These are phyloP conservation scores for Mycotypha africana DNA, from an alignment of 371 early-diverging fungal species.

Conservation along the genomic window DNA sequence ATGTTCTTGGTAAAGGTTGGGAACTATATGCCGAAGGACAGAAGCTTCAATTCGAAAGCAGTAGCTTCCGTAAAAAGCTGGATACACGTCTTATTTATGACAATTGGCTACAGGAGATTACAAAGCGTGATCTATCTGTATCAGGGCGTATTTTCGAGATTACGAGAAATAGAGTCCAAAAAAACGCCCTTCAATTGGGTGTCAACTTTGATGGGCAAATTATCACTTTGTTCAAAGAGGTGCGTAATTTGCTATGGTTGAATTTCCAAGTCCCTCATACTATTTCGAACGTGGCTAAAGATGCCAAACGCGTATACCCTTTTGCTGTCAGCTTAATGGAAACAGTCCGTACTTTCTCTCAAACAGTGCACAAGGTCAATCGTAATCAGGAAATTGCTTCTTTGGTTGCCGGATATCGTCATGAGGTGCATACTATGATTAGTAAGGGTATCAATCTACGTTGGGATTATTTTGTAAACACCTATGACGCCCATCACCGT, in stretches of 20 bases:
- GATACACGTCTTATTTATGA: constrained; percentile 89
- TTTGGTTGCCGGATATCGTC: constrained; percentile 86
- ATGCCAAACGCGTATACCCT: constrained; percentile 96
- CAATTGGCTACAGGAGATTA: constrained; percentile 87
- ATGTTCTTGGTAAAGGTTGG: constrained; percentile 97
- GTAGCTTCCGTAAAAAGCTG: constrained; percentile 88
- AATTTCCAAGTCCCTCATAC: constrained; percentile 91
- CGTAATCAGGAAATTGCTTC: constrained; percentile 71
- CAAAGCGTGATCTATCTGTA: constrained; percentile 79
- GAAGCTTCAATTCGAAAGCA: constrained; percentile 85
- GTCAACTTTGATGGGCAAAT: constrained; percentile 94
- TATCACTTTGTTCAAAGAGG: constrained; percentile 96
- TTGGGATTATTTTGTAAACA: constrained; percentile 96
- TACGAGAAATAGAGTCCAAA: constrained; percentile 77
- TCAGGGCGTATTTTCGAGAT: constrained; percentile 92
- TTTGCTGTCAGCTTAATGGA: constrained; percentile 96
- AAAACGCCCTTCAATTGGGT: constrained; percentile 72
- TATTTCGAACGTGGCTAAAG: constrained; percentile 90
- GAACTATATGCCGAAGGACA: constrained; percentile 96
- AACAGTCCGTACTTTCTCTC: constrained; percentile 89
- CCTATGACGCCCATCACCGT: constrained; percentile 60
- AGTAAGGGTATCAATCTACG: constrained; percentile 80
- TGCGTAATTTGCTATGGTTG: constrained; percentile 90
- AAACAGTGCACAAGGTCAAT: constrained; percentile 76
- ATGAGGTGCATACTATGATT: constrained; percentile 89